Percentiles rank a stretch among this genome's conserved stretches.
Conservation (phyloP, 495 filamentous ascomycete species). For the Annulohypoxylon maeteangense region DNA sequence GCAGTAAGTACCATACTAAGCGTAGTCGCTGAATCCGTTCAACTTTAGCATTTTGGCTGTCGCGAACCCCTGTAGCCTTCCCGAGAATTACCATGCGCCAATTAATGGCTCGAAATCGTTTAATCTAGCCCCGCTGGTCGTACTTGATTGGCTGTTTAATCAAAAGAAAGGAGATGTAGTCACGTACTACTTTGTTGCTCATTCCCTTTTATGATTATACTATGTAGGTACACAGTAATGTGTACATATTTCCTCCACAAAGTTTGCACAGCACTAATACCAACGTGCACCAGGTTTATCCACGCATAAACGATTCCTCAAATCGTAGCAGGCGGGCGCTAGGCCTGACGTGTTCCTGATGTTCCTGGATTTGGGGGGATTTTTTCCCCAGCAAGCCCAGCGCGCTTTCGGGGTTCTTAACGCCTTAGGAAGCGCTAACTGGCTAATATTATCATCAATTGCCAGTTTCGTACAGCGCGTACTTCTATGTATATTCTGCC, state of each 20-base stretch:
- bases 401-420: conserved; percentile 9
- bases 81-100: conserved; percentile 26
- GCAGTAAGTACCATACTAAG: conserved; percentile 29
- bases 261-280: conserved; percentile 14
- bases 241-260: background rate
- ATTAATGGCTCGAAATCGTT: conserved; percentile 14
- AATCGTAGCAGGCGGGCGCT: background rate
- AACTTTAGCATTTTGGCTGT: conserved; percentile 26
- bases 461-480: background rate
- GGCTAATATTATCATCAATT: background rate
- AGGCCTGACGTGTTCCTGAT: conserved; percentile 1
- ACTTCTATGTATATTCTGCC: conserved; percentile 5
- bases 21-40: conserved; percentile 6
- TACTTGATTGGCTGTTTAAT: conserved; percentile 30
- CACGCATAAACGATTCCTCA: conserved; percentile 28
- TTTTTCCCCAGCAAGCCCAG: conserved; percentile 15
- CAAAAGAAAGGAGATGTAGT: conserved; percentile 27
- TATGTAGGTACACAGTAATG: background rate
- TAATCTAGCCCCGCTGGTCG: conserved; percentile 3
- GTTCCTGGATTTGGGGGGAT: background rate
- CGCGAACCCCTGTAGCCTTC: conserved; percentile 26
- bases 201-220: conserved; percentile 16
- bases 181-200: background rate
- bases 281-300: conserved; percentile 10
- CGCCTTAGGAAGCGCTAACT: conserved; percentile 1